A percentile compares a stretch with the other conserved stretches of the same genome.
Conservation (phyloP, 805 yeast species). For the Candida sphagnicola region DNA sequence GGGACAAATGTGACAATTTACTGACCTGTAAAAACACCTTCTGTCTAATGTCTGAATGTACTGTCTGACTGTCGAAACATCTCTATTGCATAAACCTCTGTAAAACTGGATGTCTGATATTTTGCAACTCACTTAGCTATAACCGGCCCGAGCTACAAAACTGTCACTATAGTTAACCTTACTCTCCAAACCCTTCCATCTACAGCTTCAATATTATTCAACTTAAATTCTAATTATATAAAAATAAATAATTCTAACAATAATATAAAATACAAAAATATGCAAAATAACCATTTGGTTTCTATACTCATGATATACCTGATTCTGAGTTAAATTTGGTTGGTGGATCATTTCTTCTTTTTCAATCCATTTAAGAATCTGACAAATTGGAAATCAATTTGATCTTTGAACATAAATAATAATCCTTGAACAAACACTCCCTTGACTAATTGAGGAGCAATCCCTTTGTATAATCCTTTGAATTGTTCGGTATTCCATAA, state of each 20-base stretch:
- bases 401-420: conserved; percentile 77
- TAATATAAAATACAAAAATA: neutral
- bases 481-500: conserved; percentile 63
- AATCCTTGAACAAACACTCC: conserved; percentile 84
- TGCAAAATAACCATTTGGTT: neutral
- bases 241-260: neutral
- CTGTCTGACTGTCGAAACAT: no score
- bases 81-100: no score
- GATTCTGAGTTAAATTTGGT: neutral
- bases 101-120: no score
- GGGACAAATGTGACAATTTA: no score
- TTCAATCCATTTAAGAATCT: conserved; percentile 1
- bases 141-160: no score
- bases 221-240: neutral
- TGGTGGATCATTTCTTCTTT: neutral
- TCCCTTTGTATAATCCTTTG: conserved; percentile 69
- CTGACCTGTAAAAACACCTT: no score
- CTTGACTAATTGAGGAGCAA: conserved; percentile 74
- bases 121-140: no score
- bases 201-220: no score
- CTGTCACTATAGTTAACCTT: no score
- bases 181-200: no score
- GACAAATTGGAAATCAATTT: conserved; percentile 33
- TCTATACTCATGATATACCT: neutral
- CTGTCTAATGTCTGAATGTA: no score